A percentile compares a stretch with the other conserved stretches of the same genome.
Conservation (phyloP, 208 protist species). For the Strigomonas culicis region DNA sequence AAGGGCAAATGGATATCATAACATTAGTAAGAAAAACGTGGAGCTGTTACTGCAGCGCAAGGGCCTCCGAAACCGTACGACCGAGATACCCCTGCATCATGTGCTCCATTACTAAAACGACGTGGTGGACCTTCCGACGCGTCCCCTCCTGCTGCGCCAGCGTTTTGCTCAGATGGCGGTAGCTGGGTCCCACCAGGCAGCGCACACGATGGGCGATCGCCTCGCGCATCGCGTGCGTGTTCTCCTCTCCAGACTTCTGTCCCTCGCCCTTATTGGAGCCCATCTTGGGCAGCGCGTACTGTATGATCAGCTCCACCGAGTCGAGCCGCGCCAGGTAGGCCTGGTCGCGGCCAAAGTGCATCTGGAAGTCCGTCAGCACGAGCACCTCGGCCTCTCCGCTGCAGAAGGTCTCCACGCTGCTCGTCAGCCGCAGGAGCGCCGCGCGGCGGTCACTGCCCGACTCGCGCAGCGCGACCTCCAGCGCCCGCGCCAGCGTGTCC, state of each 20-base stretch:
- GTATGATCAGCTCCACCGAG: background rate
- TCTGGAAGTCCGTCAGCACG: constrained; percentile 48
- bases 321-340: background rate
- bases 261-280: background rate
- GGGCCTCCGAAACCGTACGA: background rate
- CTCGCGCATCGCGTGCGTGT: background rate
- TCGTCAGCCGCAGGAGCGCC: constrained; percentile 27
- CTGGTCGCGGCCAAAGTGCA: constrained; percentile 16
- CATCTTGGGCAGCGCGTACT: background rate
- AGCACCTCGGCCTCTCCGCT: constrained; percentile 38
- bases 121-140: constrained; percentile 20
- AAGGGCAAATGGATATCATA: background rate
- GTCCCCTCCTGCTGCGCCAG: background rate
- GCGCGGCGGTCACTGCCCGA: constrained; percentile 13
- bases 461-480: constrained; percentile 22
- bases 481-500: constrained; percentile 33
- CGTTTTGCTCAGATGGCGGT: background rate
- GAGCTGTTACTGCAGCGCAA: background rate
- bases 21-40: background rate
- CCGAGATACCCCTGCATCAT: constrained; percentile 47
- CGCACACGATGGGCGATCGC: background rate
- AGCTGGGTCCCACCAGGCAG: background rate
- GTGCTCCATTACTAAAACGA: constrained; percentile 57
- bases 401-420: constrained; percentile 28
- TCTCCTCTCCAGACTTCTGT: background rate